phyloP scores from a whole-genome alignment of 495 filamentous ascomycete species.

The Barbatosphaeria neglecta region DNA sequence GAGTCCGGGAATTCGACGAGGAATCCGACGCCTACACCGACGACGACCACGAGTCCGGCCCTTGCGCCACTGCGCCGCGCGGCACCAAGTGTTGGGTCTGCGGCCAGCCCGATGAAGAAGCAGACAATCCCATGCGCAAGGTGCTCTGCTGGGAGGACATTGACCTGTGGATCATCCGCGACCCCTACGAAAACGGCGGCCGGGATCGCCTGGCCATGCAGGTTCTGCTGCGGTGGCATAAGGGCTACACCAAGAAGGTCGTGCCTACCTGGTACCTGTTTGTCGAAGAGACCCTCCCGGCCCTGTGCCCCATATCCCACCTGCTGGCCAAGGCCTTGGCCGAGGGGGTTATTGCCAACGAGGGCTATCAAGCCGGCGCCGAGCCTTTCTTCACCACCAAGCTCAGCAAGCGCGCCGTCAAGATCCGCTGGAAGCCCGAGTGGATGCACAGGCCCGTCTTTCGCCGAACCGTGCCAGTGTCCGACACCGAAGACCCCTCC shows the following conservation, averaged over 20 bases:
- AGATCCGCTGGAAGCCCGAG: constrained; percentile 7
- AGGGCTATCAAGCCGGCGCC: constrained; percentile 5
- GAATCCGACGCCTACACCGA: constrained; percentile 8
- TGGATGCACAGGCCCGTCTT: constrained; percentile 6
- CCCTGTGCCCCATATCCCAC: constrained; percentile 4
- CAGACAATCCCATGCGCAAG: constrained; percentile 3
- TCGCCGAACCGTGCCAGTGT: background rate
- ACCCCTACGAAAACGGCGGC: constrained; percentile 5
- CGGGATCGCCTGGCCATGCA: constrained; percentile 5
- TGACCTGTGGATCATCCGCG: constrained; percentile 7
- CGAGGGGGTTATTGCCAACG: constrained; percentile 2
- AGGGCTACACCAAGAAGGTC: constrained; percentile 6
- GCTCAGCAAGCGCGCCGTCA: constrained; percentile 6
- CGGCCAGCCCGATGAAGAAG: background rate
- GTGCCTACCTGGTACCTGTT: constrained; percentile 7
- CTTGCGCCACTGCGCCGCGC: background rate
- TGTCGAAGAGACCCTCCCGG: constrained; percentile 5
- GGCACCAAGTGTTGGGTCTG: constrained; percentile 5
- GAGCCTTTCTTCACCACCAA: constrained; percentile 6
- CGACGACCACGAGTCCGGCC: background rate
- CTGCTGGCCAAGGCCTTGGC: constrained; percentile 6
- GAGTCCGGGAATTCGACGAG: constrained; percentile 2
- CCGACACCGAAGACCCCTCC: background rate
- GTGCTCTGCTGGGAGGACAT: constrained; percentile 10
- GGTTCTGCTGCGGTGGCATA: constrained; percentile 6